Evolutionary conservation across 192 early-diverging fungal species (phyloP).

Genomic region (Coemansia sp.): DNA sequence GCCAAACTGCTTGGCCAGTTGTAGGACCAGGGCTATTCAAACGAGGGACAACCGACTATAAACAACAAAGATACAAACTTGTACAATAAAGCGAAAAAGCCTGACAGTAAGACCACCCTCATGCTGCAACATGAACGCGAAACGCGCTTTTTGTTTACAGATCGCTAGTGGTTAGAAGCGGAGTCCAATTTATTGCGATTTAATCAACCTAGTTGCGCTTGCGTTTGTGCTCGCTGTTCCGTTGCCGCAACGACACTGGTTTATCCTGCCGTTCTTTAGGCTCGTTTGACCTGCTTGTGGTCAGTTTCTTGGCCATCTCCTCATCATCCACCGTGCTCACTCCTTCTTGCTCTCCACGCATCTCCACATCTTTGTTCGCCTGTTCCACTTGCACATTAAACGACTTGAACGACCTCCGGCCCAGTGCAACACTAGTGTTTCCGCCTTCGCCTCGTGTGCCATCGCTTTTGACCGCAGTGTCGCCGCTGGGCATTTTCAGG

Average conservation of each 20-base stretch:
- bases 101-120: no score
- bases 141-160: neutral
- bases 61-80: no score
- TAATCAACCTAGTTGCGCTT: constrained; percentile 11
- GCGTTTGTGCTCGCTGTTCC: constrained; percentile 30
- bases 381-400: constrained; percentile 39
- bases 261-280: neutral
- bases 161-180: neutral
- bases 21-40: no score
- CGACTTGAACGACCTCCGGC: constrained; percentile 41
- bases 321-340: constrained; percentile 17
- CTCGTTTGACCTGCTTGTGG: neutral
- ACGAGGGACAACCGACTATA: no score
- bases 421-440: constrained; percentile 3
- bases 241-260: constrained; percentile 17
- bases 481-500: constrained; percentile 37
- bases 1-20: no score
- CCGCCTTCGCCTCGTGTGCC: neutral
- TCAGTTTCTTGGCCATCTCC: constrained; percentile 23
- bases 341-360: constrained; percentile 1
- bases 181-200: neutral
- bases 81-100: no score
- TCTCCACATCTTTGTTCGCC: constrained; percentile 14
- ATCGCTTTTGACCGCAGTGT: constrained; percentile 4
- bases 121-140: neutral